phyloP scores from a whole-genome alignment of 2,329 filamentous ascomycete species.

The Penicillium decumbens region DNA sequence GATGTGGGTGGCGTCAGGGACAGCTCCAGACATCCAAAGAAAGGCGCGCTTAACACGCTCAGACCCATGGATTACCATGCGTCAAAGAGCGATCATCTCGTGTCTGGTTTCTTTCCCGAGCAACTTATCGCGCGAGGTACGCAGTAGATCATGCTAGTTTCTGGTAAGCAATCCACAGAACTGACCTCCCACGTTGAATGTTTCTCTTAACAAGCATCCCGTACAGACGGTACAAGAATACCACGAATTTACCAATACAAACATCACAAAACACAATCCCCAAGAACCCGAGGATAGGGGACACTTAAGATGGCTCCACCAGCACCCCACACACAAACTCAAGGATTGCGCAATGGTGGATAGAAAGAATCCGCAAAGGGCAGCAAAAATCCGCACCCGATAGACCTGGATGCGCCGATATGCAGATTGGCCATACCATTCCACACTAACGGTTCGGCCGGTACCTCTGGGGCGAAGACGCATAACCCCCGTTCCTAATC shows the following conservation, averaged over 20 bases:
- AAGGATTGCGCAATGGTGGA: constrained; percentile 3
- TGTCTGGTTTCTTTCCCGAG: neutral
- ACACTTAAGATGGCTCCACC: neutral
- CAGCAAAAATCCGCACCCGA: neutral
- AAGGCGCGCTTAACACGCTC: neutral
- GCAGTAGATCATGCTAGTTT: neutral
- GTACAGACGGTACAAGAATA: neutral
- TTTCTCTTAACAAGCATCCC: neutral
- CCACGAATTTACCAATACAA: neutral
- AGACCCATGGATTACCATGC: neutral
- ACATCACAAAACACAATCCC: neutral
- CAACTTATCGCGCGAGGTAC: constrained; percentile 1
- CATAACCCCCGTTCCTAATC: constrained; percentile 8
- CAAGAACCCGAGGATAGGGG: constrained; percentile 7
- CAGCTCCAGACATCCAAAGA: neutral
- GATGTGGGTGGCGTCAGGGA: neutral
- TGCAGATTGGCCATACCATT: constrained; percentile 9
- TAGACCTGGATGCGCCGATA: neutral
- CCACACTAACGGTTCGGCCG: constrained; percentile 16
- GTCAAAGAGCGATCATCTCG: neutral
- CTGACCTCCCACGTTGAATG: neutral
- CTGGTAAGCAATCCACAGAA: neutral
- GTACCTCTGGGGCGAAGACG: constrained; percentile 5
- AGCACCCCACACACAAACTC: constrained; percentile 9
- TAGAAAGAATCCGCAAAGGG: constrained; percentile 10